Evolutionary conservation across 2,329 filamentous ascomycete species (phyloP), one percentile per base, ranked within the genome.

Genomic region (Fusarium gaditjirri): DNA sequence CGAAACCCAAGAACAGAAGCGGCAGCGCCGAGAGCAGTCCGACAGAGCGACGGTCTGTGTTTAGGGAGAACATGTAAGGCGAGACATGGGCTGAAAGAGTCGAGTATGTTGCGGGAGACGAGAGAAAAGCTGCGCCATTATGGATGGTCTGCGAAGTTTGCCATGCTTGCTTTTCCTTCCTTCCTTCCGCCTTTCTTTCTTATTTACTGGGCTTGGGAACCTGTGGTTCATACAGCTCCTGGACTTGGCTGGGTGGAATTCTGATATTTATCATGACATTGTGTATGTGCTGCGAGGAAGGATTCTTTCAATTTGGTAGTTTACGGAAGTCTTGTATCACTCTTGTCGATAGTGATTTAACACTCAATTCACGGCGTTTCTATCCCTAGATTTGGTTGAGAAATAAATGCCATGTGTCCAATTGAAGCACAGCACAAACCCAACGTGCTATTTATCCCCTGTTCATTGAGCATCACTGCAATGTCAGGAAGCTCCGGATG

Each of bases 11-110:
- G 71, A 68, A 71, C 35, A 74, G 70, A 44, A 75, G 78, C 25
- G 82, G 80, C 13, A 83, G 82, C 71, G 75, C 73, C 29, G 83
- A 84, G 35, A 86, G 88, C 62, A 92, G 89, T 78, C 89, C 89
- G n/a, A 88, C 88, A 13, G 91, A 92, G 83, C 85, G 91, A 80
- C 87, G 88, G 78, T 93, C 91, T 68, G 86, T 92, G 72, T 94
- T 94, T 77, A 85, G 86, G 65, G 92, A 94, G 83, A 87, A 92
- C 70, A 87, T 94, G 78, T 93, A 80, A 81, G 42, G 33, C 23
- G 25, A 39, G 50, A 47, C 25, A 41, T 42, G 29, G n/a, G 29
- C 13, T 43, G 52, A 49, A 25, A 17, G 31, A 43, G 43, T 47
- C 60, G 50, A 60, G 29, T 46, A 25, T 44, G 41, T n/a, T 38